Percentiles rank a stretch among this genome's conserved stretches.
phyloP scores from a whole-genome alignment of 1,284 basidiomycete species.

The Heterobasidion irregulare region DNA sequence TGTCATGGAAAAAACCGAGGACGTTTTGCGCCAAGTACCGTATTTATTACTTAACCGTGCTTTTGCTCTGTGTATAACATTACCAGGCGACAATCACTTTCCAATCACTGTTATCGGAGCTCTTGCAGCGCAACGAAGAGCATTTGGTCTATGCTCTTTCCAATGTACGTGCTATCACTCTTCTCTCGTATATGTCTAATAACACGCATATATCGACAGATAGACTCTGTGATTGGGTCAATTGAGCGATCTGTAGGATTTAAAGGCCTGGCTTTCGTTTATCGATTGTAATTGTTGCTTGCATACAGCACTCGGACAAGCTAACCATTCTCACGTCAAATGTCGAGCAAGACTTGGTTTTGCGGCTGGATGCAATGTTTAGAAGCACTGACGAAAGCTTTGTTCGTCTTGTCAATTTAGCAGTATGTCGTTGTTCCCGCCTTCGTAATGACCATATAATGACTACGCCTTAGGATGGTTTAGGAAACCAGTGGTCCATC shows the following conservation, averaged over 20 bases:
- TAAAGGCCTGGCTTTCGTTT: neutral
- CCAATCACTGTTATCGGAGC: neutral
- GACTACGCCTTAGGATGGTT: neutral
- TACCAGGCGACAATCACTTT: neutral
- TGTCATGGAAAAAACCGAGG: neutral
- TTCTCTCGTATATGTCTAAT: neutral
- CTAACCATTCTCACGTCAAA: neutral
- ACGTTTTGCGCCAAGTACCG: conserved; percentile 8
- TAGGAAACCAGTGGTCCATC: neutral
- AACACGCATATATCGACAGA: neutral
- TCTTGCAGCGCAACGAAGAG: neutral
- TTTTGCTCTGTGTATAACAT: neutral
- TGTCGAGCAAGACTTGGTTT: neutral
- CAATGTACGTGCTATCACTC: neutral
- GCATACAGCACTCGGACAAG: neutral
- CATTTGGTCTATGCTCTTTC: neutral
- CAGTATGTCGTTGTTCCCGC: neutral
- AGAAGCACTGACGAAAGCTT: neutral
- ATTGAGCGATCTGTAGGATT: neutral
- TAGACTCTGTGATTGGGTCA: neutral
- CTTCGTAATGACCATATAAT: neutral
- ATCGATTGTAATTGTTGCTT: neutral
- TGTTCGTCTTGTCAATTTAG: neutral
- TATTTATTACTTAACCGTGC: neutral
- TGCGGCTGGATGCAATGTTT: neutral